phyloP scores from a whole-genome alignment of 345 rosid species.

The Lumnitzera littorea region DNA sequence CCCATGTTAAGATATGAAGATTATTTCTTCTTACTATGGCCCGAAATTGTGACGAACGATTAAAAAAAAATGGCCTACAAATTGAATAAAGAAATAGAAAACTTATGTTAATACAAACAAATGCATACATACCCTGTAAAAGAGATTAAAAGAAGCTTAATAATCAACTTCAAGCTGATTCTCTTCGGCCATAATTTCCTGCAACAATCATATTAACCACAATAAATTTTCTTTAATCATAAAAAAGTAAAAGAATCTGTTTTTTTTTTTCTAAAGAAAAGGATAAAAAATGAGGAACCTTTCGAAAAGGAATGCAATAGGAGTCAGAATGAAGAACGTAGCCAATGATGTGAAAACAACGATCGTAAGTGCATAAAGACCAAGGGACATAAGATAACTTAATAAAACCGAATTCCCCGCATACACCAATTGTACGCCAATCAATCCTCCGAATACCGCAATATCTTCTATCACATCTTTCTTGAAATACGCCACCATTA shows the following conservation, averaged over 20 bases:
- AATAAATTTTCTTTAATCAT: background rate
- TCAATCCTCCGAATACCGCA: constrained; percentile 51
- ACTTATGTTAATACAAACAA: background rate
- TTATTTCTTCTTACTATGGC: too few relatives aligned
- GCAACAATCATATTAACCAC: constrained; percentile 11
- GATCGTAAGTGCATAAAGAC: constrained; percentile 61
- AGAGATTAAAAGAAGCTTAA: constrained; percentile 64
- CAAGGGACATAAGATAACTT: constrained; percentile 78
- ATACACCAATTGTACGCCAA: constrained; percentile 59
- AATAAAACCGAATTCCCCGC: constrained; percentile 68
- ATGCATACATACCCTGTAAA: constrained; percentile 59
- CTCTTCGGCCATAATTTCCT: constrained; percentile 78
- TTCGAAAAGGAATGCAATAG: constrained; percentile 69
- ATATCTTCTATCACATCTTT: constrained; percentile 46
- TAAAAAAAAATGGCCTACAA: background rate
- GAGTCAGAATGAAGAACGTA: constrained; percentile 64
- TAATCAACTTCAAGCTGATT: constrained; percentile 39
- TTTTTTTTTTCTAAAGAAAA: background rate
- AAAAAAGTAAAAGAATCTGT: background rate
- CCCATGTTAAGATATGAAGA: too few relatives aligned
- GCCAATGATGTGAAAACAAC: constrained; percentile 62
- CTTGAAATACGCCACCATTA: constrained; percentile 1
- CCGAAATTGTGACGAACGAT: background rate
- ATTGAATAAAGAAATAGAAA: background rate
- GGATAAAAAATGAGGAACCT: constrained; percentile 25